phyloP scores from a whole-genome alignment of 78 protist genomes.

The Chrysochromulina parva region DNA sequence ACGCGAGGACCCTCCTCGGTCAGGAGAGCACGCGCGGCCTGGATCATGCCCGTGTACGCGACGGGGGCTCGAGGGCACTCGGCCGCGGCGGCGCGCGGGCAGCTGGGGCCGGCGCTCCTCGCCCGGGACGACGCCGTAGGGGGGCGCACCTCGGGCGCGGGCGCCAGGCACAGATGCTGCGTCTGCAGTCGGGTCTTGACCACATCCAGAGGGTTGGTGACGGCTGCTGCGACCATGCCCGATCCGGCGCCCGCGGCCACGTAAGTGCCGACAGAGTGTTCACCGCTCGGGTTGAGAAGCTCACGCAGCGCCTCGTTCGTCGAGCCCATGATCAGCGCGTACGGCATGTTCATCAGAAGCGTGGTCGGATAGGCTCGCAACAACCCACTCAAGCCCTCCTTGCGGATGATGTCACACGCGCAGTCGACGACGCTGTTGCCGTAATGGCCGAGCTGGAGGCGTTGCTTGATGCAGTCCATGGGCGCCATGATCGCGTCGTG shows the following conservation, averaged over 20 bases:
- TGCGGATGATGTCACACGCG: slow-evolving; percentile 39
- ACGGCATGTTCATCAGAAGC: slow-evolving; percentile 71
- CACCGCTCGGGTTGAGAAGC: not conserved
- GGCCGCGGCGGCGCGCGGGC: not conserved
- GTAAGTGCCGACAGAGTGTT: slow-evolving; percentile 37
- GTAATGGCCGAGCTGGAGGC: slow-evolving; percentile 56
- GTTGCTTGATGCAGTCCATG: slow-evolving; percentile 74
- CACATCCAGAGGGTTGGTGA: slow-evolving; percentile 76
- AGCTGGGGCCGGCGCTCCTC: not conserved
- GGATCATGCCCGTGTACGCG: not conserved
- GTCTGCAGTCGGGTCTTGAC: slow-evolving; percentile 74
- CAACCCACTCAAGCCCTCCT: slow-evolving; percentile 64
- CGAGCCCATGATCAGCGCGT: slow-evolving; percentile 52
- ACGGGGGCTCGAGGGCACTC: not conserved
- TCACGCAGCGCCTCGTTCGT: slow-evolving; percentile 62
- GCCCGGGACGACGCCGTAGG: not conserved
- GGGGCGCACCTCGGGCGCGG: not conserved
- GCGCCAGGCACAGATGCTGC: not conserved
- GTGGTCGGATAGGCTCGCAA: slow-evolving; percentile 65
- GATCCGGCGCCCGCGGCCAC: slow-evolving; percentile 69
- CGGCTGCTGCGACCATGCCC: slow-evolving; percentile 66
- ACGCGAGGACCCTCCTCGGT: not conserved
- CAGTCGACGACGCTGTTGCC: slow-evolving; percentile 39
- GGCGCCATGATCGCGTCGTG: slow-evolving; percentile 72
- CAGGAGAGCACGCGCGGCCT: not conserved